phyloP scores from a whole-genome alignment of 2,329 filamentous ascomycete species.

The Metarhizium robertsii region DNA sequence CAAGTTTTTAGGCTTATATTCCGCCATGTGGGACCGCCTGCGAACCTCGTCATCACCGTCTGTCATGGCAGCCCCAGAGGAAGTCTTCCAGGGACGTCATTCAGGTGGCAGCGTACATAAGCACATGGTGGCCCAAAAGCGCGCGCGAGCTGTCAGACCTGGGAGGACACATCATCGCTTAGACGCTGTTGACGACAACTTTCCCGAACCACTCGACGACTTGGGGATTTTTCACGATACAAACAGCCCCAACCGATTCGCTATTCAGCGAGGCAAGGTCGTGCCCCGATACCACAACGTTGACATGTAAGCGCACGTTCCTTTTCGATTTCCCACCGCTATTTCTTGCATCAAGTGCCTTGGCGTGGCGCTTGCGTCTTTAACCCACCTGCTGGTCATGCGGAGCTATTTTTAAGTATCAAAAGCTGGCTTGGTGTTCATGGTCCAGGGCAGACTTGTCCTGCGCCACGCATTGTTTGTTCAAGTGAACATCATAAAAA shows the following conservation, averaged over 20 bases:
- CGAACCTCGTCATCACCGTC: conserved; percentile 1
- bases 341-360: background rate
- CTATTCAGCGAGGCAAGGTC: conserved; percentile 22
- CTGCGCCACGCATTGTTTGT: background rate
- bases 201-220: conserved; percentile 19
- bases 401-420: conserved; percentile 1
- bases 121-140: background rate
- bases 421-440: background rate
- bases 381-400: background rate
- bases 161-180: background rate
- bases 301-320: conserved; percentile 17
- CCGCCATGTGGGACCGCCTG: conserved; percentile 10
- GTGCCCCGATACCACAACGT: conserved; percentile 16
- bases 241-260: conserved; percentile 19
- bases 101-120: background rate
- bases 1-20: background rate
- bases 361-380: background rate
- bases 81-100: background rate
- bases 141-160: background rate
- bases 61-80: background rate
- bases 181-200: conserved; percentile 4
- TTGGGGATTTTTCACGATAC: conserved; percentile 16
- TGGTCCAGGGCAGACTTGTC: conserved; percentile 5
- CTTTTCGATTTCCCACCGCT: background rate
- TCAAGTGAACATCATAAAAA: background rate